Conservation (phyloP, 495 filamentous ascomycete genomes). For the Sporormia fimetaria region DNA sequence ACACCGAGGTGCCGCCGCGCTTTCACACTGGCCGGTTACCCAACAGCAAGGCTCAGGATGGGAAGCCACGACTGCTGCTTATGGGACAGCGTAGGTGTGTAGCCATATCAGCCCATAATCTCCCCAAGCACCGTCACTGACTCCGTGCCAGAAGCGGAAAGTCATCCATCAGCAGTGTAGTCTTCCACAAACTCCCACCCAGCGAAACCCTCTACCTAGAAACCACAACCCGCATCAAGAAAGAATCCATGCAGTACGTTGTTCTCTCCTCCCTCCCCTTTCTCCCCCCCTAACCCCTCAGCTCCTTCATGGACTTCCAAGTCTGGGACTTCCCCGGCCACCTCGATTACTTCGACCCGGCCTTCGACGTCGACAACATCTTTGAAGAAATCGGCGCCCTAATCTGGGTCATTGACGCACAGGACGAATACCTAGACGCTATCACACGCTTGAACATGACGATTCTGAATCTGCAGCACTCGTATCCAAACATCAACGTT, state of each 20-base stretch:
- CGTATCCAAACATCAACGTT: slow-evolving; percentile 84
- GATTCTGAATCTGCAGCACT: slow-evolving; percentile 73
- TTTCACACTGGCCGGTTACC: slow-evolving; percentile 32
- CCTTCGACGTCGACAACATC: slow-evolving; percentile 80
- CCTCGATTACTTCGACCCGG: slow-evolving; percentile 73
- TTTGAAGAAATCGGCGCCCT: slow-evolving; percentile 87
- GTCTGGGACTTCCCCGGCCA: slow-evolving; percentile 96
- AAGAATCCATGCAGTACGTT: slow-evolving; percentile 79
- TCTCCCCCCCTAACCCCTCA: slow-evolving; percentile 27
- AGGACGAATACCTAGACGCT: slow-evolving; percentile 90
- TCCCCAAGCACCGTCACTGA: slow-evolving; percentile 21
- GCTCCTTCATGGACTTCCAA: slow-evolving; percentile 98
- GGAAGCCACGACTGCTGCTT: slow-evolving; percentile 78
- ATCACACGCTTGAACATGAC: slow-evolving; percentile 75
- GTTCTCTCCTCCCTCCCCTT: neutral
- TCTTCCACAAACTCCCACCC: slow-evolving; percentile 93
- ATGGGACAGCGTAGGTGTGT: slow-evolving; percentile 91
- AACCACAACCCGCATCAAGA: slow-evolving; percentile 83
- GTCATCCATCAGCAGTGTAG: slow-evolving; percentile 93
- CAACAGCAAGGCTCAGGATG: slow-evolving; percentile 32
- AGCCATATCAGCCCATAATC: neutral
- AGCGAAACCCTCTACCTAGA: slow-evolving; percentile 91
- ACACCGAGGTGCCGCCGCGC: slow-evolving; percentile 26
- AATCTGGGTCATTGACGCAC: slow-evolving; percentile 97
- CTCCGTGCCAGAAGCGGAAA: slow-evolving; percentile 71